Base-by-base conservation (phyloP, 2,329 filamentous ascomycete genomes). In the Sporothrix inflata region DNA sequence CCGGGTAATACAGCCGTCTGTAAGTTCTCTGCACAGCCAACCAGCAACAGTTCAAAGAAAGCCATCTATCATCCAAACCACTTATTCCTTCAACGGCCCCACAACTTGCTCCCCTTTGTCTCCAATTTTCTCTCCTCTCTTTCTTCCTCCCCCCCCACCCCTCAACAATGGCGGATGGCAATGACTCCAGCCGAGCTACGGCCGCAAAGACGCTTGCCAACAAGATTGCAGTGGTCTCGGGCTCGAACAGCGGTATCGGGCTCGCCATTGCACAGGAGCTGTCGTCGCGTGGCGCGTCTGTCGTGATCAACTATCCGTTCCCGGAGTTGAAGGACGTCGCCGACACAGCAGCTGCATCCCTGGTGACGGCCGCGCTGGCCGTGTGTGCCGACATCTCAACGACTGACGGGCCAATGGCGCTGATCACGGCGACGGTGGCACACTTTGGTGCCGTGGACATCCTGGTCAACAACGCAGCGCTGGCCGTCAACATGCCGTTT, bases 141-240 rank as follows among this genome's bases (percentile, higher is more conserved):
- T 14, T 19, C 19, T 19, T n/a, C 16, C 47, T n/a, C 47, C 47
- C 47, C 16, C 47, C 47, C 47, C 16, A 34, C 30, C 30, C 30
- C 30, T n/a, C 30, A 34, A 34, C 30, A 34, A 55, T 55, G 24
- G 53, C 53, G 8, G 24, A 27, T 19, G 6, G n/a, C 11, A 38
- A 42, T 8, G 34, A 4, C 24, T 3, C 38, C n/a, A 14, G 19
- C 55, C 30, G 8, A 8, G 27, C 55, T 12, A n/a, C 16, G 16
- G 55, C 12, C 7, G n/a, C 34, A 63, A n/a, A 45, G 60, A 42
- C 60, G 34, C 76, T 79, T 38, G n/a, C 70, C 4, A 77, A 75
- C 63, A 87, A 88, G 75, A 85, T 86, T 60, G 85, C 88, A 5
- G 82, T 89, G 19, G 81, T 90, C 42, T 82, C 81, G 14, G 83